Base-by-base conservation (phyloP, 768 basidiomycete genomes). In the Cantharellus anzutake region DNA sequence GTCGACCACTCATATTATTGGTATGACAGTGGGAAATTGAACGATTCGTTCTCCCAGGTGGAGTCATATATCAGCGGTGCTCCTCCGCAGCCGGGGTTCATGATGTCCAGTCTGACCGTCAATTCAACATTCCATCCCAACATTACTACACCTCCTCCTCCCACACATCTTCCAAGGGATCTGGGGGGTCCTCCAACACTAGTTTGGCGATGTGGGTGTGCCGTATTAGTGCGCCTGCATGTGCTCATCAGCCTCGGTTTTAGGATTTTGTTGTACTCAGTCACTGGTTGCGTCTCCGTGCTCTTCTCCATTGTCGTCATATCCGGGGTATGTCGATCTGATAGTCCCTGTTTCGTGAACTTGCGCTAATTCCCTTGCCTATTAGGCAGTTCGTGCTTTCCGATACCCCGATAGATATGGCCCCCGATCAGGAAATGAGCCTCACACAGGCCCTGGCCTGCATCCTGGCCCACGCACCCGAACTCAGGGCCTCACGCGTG, bases 371-470 rank as follows among this genome's bases (percentile, higher is more conserved):
- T 14, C 52, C 11, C 52, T n/a, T 48, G 7, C 52, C 61, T 2
- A 11, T 58, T 52, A 64, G 83, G 86, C 87, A 0, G 75, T 93
- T 53, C 75, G 88, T 35, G 86, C 89, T 1, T 76, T 89, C 57
- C 79, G 88, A 2, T 82, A 94, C 69, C 92, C 92, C 16, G 92
- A 96, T 67, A 80, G 89, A 58, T 97, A 96, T 68, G 91, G 91
- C 3, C 86, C 87, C 5, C 77, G 90, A 59, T 64, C 72, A 2
- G 71, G 71, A 7, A 68, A 65, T 66, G 1, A 59, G 60, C 11
- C 59, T 56, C 58, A 11, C 57, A 66, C 59, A 51, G 71, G 64
- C 34, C 70, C 67, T 35, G 73, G 72, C 29, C 73, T 72, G 5
- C 64, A 66, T 34, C 74, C 75, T 42, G 83, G 83, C 66, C 62